A percentile compares a stretch with the other conserved stretches of the same genome.
These are phyloP conservation scores for Metarhizium rileyi DNA, from an alignment of 2,329 filamentous ascomycete species.

Conservation along the genomic window DNA sequence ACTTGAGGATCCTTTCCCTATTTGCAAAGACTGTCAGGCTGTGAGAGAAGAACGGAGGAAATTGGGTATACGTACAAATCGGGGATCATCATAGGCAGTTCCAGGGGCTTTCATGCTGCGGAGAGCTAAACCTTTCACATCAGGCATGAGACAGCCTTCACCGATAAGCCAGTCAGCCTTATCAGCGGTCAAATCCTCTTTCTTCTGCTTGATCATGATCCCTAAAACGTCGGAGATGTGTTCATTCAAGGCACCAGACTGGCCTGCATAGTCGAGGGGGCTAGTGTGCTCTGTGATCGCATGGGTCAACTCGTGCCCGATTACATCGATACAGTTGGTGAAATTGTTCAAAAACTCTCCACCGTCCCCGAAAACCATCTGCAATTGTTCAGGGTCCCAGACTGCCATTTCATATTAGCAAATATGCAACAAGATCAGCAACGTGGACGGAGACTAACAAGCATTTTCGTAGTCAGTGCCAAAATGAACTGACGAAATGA, in stretches of 20 bases:
- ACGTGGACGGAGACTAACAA: constrained; percentile 22
- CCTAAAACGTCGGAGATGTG: constrained; percentile 47
- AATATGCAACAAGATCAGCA: background rate
- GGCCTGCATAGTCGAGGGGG: constrained; percentile 38
- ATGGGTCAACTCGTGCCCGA: constrained; percentile 48
- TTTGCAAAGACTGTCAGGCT: background rate
- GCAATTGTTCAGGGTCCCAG: constrained; percentile 37
- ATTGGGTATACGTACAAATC: constrained; percentile 28
- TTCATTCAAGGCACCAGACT: constrained; percentile 47
- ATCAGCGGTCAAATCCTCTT: constrained; percentile 32
- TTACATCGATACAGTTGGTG: constrained; percentile 42
- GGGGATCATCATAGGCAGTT: constrained; percentile 41
- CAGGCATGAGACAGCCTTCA: constrained; percentile 40
- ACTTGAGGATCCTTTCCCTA: constrained; percentile 45
- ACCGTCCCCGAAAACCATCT: constrained; percentile 49
- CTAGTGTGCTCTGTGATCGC: constrained; percentile 42
- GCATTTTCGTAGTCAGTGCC: constrained; percentile 41
- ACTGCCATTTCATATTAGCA: constrained; percentile 19
- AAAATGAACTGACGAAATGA: constrained; percentile 45
- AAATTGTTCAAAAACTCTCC: constrained; percentile 42
- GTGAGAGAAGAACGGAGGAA: background rate
- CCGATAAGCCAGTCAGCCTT: constrained; percentile 46
- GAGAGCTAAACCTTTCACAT: constrained; percentile 40
- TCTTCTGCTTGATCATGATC: constrained; percentile 46
- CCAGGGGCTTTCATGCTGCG: constrained; percentile 45